Evolutionary conservation across 1,284 basidiomycete species (phyloP).

Genomic region (Sanghuangporus sanghuang): DNA sequence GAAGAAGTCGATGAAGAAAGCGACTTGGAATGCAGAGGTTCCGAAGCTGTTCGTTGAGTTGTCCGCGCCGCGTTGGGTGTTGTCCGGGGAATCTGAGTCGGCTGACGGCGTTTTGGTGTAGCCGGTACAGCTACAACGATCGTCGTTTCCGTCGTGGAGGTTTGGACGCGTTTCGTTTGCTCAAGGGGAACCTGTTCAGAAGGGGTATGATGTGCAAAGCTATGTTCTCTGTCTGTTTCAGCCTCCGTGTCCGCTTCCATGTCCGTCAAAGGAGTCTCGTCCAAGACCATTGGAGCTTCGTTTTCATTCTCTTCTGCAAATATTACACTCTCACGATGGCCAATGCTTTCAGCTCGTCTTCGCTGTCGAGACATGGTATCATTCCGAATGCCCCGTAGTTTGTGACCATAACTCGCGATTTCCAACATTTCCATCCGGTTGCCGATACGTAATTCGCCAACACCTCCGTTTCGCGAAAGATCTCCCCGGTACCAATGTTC

Average conservation of each 20-base stretch:
- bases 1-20: slow-evolving; percentile 9
- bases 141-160: background rate
- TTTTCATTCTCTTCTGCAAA: slow-evolving; percentile 47
- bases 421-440: slow-evolving; percentile 72
- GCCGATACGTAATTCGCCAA: slow-evolving; percentile 69
- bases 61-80: slow-evolving; percentile 2
- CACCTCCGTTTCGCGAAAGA: slow-evolving; percentile 72
- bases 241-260: slow-evolving; percentile 47
- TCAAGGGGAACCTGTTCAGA: background rate
- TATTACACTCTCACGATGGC: slow-evolving; percentile 57
- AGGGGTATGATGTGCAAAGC: slow-evolving; percentile 15
- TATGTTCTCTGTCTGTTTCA: slow-evolving; percentile 39
- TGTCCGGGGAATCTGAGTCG: slow-evolving; percentile 17
- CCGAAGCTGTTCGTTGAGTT: slow-evolving; percentile 6
- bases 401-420: slow-evolving; percentile 75
- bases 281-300: slow-evolving; percentile 49
- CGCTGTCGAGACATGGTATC: slow-evolving; percentile 21
- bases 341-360: slow-evolving; percentile 37
- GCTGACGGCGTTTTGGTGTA: slow-evolving; percentile 3
- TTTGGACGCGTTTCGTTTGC: slow-evolving; percentile 4
- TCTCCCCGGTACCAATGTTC: slow-evolving; percentile 83
- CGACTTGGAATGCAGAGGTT: slow-evolving; percentile 1
- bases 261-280: slow-evolving; percentile 67
- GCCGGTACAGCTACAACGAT: background rate
- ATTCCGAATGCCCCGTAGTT: slow-evolving; percentile 28